Evolutionary conservation across 2,329 filamentous ascomycete species (phyloP), one percentile per base, ranked within the genome.

Genomic region (Cercospora sp.): DNA sequence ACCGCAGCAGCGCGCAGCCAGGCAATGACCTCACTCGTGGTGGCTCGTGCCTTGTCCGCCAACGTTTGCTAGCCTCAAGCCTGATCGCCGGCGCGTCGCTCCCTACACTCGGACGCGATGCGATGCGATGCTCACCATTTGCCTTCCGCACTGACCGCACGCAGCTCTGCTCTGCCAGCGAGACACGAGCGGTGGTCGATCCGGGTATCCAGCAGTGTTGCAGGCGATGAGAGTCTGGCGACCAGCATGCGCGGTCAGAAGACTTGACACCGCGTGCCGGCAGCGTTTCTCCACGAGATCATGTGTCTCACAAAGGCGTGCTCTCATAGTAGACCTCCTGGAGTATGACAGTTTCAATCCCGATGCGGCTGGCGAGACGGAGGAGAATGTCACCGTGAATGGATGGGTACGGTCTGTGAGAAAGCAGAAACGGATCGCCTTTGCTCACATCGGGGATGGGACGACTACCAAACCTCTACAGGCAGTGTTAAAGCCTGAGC

Each of bases 391-490:
- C 45, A 66, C 73, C 23, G 83, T 97, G 73, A 86, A 91, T 77
- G 94, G 94, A 69, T 94, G 91, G 82, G 86, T 97, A 65, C 88
- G 92, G 71, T 94, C 92, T 3, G 89, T 97, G 68, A 87, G 94
- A 70, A 91, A 92, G 78, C 93, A 96, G 83, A 97, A 97, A 79
- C 86, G 86, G 23, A 85, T 91, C 68, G 89, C 91, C 5, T 98
- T 99, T 81, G 90, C 94, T 63, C 88, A 93, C 68, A 84, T 98
- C 63, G 90, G 90, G 10, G 95, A 99, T 83, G 95, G 95, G 55
- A 96, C 93, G 12, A 93, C 91, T 51, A 84, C 92, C 73, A 84
- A 89, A 69, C 84, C 92, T 30, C 79, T 98, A 65, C 95, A 99
- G 82, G 92, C 90, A 57, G 88, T 97, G 58, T 82, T 97, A 73